Evolutionary conservation across 1,284 basidiomycete species (phyloP).

Genomic region (Ustanciosporium gigantosporum): DNA sequence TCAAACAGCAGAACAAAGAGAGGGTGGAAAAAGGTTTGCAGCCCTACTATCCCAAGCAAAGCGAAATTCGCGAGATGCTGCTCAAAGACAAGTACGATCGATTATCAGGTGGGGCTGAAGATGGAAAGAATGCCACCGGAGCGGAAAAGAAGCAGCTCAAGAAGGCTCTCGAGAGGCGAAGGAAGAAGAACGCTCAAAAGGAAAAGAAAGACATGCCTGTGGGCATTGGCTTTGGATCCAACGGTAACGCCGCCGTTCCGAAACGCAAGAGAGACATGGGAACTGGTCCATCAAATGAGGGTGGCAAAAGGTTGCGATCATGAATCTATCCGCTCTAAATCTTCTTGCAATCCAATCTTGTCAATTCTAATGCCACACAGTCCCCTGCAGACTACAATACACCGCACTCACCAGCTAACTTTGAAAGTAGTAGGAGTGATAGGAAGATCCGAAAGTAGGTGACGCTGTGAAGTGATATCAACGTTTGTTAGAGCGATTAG

Average conservation of each 20-base stretch:
- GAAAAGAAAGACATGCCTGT: constrained; percentile 71
- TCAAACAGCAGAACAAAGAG: constrained; percentile 54
- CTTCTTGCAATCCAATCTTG: too few species aligned
- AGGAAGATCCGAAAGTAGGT: too few species aligned
- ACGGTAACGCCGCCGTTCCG: constrained; percentile 12
- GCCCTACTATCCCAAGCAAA: constrained; percentile 81
- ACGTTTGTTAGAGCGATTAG: too few species aligned
- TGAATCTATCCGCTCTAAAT: constrained; percentile 1
- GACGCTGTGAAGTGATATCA: too few species aligned
- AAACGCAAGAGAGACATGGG: constrained; percentile 18
- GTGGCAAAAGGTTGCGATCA: constrained; percentile 8
- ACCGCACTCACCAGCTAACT: too few species aligned
- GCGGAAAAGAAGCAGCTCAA: constrained; percentile 69
- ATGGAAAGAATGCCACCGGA: constrained; percentile 11
- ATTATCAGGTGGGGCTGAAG: constrained; percentile 14
- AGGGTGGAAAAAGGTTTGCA: constrained; percentile 47
- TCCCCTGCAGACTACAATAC: too few species aligned
- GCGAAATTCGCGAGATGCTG: constrained; percentile 65
- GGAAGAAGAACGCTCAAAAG: constrained; percentile 82
- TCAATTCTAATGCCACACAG: too few species aligned
- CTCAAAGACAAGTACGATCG: constrained; percentile 47
- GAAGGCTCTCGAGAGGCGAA: constrained; percentile 78
- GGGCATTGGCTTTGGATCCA: constrained; percentile 17
- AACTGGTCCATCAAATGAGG: not conserved
- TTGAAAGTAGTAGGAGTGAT: too few species aligned